Conservation (phyloP, 139 green algal species). For the Volvox africanus region DNA sequence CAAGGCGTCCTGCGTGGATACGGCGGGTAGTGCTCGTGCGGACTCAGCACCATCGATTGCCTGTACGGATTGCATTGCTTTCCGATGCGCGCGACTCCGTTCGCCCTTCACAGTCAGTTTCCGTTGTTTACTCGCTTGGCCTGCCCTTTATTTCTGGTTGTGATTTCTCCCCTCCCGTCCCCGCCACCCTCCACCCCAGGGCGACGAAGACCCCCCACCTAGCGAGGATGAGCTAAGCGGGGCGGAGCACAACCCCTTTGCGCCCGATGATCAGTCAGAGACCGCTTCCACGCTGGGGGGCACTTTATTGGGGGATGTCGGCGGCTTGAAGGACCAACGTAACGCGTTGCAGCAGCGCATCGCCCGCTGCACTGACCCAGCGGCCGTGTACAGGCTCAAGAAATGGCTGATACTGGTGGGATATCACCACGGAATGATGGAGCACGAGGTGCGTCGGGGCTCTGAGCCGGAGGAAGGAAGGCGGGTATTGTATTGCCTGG, state of each 20-base stretch:
- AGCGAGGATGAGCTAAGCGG: neutral
- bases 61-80: neutral
- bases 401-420: constrained; percentile 31
- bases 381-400: constrained; percentile 4
- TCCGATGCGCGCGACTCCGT: neutral
- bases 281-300: neutral
- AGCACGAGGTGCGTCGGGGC: neutral
- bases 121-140: too few relatives aligned
- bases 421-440: constrained; percentile 20
- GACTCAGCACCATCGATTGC: neutral
- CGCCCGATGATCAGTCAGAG: neutral
- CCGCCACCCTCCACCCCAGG: neutral
- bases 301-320: neutral
- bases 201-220: constrained; percentile 24
- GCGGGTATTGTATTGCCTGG: too few relatives aligned
- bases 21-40: too few relatives aligned
- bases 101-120: neutral
- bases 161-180: neutral
- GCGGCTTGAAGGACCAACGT: neutral
- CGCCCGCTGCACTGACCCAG: neutral
- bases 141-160: too few relatives aligned
- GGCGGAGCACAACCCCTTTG: constrained; percentile 16
- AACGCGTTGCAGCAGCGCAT: constrained; percentile 37
- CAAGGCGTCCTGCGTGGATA: too few relatives aligned
- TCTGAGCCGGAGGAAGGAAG: too few relatives aligned